Conservation (phyloP, 2,329 filamentous ascomycete genomes). For the Ophiostoma sp. region DNA sequence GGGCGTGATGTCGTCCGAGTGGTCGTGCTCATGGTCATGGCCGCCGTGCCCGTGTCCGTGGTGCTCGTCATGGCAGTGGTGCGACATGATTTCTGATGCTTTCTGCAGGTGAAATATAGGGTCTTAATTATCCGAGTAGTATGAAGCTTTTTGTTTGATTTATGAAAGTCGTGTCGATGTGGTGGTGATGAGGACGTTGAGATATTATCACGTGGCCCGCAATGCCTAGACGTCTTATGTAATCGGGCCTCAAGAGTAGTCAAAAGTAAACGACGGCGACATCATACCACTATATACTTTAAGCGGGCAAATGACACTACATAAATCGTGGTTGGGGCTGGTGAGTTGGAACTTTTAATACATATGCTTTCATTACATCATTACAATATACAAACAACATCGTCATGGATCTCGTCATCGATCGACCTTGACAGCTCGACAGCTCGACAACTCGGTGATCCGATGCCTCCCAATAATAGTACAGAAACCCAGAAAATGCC, state of each 20-base stretch:
- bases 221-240: background rate
- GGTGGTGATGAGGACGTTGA: background rate
- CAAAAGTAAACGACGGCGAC: background rate
- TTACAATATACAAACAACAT: background rate
- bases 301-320: background rate
- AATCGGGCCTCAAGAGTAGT: background rate
- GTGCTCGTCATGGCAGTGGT: constrained; percentile 36
- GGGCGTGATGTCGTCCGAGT: constrained; percentile 86
- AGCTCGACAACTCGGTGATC: background rate
- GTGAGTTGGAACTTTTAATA: background rate
- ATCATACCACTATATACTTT: background rate
- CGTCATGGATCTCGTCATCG: background rate
- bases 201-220: background rate
- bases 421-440: background rate
- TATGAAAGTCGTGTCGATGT: background rate
- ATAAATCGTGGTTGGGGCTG: background rate
- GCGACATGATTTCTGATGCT: constrained; percentile 23
- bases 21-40: constrained; percentile 64
- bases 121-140: background rate
- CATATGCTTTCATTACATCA: background rate
- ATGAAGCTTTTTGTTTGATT: background rate
- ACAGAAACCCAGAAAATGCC: background rate
- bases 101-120: too few relatives aligned
- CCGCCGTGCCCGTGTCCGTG: constrained; percentile 23
- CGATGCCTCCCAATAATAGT: background rate